Base-by-base conservation (phyloP, 1,284 basidiomycete genomes). In the Pterulicium gracile region DNA sequence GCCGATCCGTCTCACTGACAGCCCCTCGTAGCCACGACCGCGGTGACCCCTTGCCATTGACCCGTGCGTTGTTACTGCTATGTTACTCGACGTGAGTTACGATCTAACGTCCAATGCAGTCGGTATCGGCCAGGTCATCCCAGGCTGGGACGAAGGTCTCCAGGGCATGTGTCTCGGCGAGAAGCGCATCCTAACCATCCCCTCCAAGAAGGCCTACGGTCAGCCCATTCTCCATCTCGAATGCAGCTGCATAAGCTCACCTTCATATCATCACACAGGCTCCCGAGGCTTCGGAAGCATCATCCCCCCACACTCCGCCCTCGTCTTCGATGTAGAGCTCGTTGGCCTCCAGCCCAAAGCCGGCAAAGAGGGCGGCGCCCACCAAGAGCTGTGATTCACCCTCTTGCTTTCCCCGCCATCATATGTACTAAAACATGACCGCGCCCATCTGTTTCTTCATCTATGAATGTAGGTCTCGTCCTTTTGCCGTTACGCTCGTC, bases 241-340 rank as follows among this genome's bases (percentile, higher is more conserved):
- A 19, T 10, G n/a, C n/a, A n/a, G n/a, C n/a, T n/a, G n/a, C n/a
- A n/a, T n/a, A n/a, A n/a, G n/a, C n/a, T n/a, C n/a, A n/a, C n/a
- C n/a, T n/a, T n/a, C 40, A 13, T 21, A 3, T n/a, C 13, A 43
- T 10, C n/a, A n/a, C 21, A 44, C 58, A 87, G 92, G 92, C 42
- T 64, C 73, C 1, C 75, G 84, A 34, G 89, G 88, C 3, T 81
- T 82, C 50, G 87, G 88, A 17, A 67, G 63, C 10, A 66, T 83
- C 46, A 98, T 98, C 51, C 94, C 94, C 17, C 71, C 85, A 20
- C 73, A 84, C 56, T 81, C 93, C 2, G 82, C 85, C 3, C 73
- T 98, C 24, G 81, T 93, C 24, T 98, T 98, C 64, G 88, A 92
- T 15, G 88, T 88, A 24, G 89, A 94, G 62, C 73, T 94, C 15